Base-by-base conservation (phyloP, 1,284 basidiomycete species). In the Cryptococcus hybrid region DNA sequence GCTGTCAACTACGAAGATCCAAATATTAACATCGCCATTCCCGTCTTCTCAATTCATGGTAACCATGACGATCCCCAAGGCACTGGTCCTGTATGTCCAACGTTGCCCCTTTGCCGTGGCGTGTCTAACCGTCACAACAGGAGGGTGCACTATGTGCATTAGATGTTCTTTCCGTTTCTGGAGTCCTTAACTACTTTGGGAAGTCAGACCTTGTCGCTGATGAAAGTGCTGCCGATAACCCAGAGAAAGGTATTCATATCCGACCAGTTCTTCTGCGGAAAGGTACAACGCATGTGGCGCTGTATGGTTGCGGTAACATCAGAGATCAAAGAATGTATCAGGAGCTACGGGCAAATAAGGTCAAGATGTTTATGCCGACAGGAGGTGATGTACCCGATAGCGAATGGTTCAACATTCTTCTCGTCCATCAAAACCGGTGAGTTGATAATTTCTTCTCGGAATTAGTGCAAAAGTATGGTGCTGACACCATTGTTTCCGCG, bases 61-160 rank as follows among this genome's bases (percentile, higher is more conserved):
- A 99, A 99, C 72, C 96, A 99, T 76, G 96, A 99, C 72, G 95
- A 99, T 68, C 95, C 96, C 37, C 96, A 99, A 78, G 96, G 95
- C 24, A 88, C 92, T 9, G 93, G 93, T 11, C 84, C 89, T 8
- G 92, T 92, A 67, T 64, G 88, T 75, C 18, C 34, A 24, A 13
- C 35, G 3, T 36, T n/a, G 1, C 18, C 35, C 24, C 42, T 13
- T 35, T 46, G 38, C 52, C 7, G 24, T 24, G 24, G 24, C 24
- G 24, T 24, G 24, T 24, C 36, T 52, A 18, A 38, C 9, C n/a
- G n/a, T 2, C 11, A 11, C 12, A 8, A 18, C 65, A 94, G 90
- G 88, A 92, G 80, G 96, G 95, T 5, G 94, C 95, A 0, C 83
- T 99, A 0, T 96, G 92, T 63, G 93, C 95, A 0, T 84, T 99